Evolutionary conservation across 768 basidiomycete species (phyloP), one percentile per base, ranked within the genome.

Genomic region (Psilocybe sp.): DNA sequence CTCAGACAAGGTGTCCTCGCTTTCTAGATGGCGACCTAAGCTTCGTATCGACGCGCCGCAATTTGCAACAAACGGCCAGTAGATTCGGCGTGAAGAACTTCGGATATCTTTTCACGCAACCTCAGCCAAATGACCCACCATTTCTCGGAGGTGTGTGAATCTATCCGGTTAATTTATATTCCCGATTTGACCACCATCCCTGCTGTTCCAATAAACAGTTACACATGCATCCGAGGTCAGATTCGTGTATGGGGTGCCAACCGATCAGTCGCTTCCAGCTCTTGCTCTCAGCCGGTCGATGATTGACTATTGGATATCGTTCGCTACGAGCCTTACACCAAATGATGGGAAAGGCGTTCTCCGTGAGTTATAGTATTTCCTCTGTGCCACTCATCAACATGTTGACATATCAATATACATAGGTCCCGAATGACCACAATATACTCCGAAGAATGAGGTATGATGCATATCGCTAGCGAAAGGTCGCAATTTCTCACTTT

Each of bases 241-340:
- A 8, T 70, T 60, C 38, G 64, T 71, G 1, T 69, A 62, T 40
- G 69, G 69, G 11, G 46, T 41, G 13, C 58, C 59, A 3, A 15
- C 18, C 15, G 55, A 63, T 47, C 45, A 44, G 13, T 52, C 59
- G 10, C 44, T 58, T n/a, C 42, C 54, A 10, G 40, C 54, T 2
- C 37, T 47, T 15, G 44, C 35, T 2, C 39, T 68, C 2, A 67
- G 67, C 42, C 48, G 44, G 4, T 39, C 58, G 5, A 69, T 73
- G 63, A 59, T 67, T n/a, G 67, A 73, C 48, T 73, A 71, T 43
- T 73, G 70, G 71, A 58, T 73, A 5, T 73, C 71, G 6, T 73
- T 71, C 35, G 64, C 64, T 0, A 62, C 53, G 2, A 62, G 56
- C 20, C 38, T 73, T 28, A 56, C 65, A 49, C 71, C 70, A 3